These are phyloP conservation scores for Lactarius vividus DNA, from an alignment of 768 basidiomycete species.

Conservation along the genomic window DNA sequence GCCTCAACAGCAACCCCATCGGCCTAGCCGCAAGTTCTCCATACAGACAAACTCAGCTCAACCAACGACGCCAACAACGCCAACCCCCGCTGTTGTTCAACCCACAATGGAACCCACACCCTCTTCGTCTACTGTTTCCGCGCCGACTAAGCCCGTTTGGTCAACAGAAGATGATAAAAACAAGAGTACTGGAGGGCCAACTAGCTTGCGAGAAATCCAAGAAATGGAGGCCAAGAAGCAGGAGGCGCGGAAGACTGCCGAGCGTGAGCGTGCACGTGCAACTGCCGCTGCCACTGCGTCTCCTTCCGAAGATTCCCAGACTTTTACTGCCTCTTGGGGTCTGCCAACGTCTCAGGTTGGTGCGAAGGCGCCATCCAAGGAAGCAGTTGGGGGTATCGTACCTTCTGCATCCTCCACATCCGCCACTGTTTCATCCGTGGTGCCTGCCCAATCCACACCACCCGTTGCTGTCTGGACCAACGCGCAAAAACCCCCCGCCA, in stretches of 20 bases:
- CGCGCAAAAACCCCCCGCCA: slow-evolving; percentile 52
- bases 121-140: slow-evolving; percentile 27
- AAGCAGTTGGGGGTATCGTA: slow-evolving; percentile 38
- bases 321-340: slow-evolving; percentile 78
- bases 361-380: slow-evolving; percentile 23
- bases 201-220: slow-evolving; percentile 91
- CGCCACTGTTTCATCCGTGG: slow-evolving; percentile 31
- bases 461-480: slow-evolving; percentile 72
- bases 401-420: slow-evolving; percentile 47
- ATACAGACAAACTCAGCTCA: slow-evolving; percentile 25
- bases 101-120: slow-evolving; percentile 28
- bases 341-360: slow-evolving; percentile 82
- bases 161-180: slow-evolving; percentile 65
- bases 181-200: slow-evolving; percentile 47
- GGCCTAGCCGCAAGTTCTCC: slow-evolving; percentile 19
- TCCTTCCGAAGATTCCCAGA: slow-evolving; percentile 54
- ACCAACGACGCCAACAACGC: slow-evolving; percentile 17
- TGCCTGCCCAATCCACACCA: slow-evolving; percentile 30
- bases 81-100: slow-evolving; percentile 24
- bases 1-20: slow-evolving; percentile 30
- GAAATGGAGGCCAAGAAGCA: slow-evolving; percentile 83
- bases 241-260: slow-evolving; percentile 71
- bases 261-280: slow-evolving; percentile 66
- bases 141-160: slow-evolving; percentile 57
- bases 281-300: slow-evolving; percentile 45